Evolutionary conservation across 2,329 filamentous ascomycete genomes (phyloP).

Genomic region (Fusarium nisikadoi): DNA sequence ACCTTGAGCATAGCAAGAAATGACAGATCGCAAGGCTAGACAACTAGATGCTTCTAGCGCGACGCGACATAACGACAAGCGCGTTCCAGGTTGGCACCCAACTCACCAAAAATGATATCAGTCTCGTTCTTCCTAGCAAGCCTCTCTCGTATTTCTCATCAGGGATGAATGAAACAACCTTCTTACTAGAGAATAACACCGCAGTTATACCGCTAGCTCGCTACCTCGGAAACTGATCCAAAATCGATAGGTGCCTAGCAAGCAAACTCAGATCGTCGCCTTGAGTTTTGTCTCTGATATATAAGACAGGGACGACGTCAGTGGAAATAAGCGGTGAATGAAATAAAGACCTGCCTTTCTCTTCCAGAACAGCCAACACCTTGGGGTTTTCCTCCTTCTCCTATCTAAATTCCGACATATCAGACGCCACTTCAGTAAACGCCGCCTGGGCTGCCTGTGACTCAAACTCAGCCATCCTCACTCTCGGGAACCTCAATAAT

Average conservation of each 20-base stretch:
- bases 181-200: rapidly evolving
- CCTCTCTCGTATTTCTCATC: too few relatives aligned
- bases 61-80: neutral
- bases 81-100: neutral
- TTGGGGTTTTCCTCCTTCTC: neutral
- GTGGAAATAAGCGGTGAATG: neutral
- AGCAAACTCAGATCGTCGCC: neutral
- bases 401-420: neutral
- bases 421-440: neutral
- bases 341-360: rapidly evolving
- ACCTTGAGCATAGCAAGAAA: neutral
- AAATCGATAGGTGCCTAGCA: neutral
- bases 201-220: rapidly evolving
- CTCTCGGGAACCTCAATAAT: neutral
- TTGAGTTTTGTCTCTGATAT: neutral
- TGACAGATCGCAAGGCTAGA: neutral
- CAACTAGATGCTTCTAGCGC: neutral
- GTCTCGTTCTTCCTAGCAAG: too few relatives aligned
- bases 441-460: neutral
- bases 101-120: neutral
- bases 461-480: neutral
- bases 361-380: neutral
- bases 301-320: neutral
- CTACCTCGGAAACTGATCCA: neutral
- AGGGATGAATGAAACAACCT: too few relatives aligned